Evolutionary conservation across 768 basidiomycete genomes (phyloP).

Genomic region (Boletellus sp.): DNA sequence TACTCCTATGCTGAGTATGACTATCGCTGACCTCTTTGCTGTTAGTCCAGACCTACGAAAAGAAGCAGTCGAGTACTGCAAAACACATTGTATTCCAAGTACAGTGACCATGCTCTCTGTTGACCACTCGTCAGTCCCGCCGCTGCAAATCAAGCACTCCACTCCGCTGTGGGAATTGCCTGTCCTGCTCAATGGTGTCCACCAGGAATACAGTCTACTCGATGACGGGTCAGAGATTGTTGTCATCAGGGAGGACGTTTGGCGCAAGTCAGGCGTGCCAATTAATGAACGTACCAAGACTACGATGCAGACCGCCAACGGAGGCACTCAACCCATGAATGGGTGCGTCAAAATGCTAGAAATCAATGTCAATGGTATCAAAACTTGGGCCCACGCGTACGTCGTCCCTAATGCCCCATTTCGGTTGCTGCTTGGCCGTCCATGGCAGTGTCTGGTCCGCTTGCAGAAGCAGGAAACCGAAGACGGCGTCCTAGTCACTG

Average conservation of each 20-base stretch:
- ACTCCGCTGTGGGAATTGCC: neutral
- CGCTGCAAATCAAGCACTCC: slow-evolving; percentile 6
- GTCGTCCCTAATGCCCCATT: slow-evolving; percentile 19
- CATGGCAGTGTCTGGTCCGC: slow-evolving; percentile 19
- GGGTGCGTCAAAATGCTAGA: slow-evolving; percentile 7
- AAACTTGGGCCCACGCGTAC: slow-evolving; percentile 23
- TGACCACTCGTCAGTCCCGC: neutral
- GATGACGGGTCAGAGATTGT: slow-evolving; percentile 25
- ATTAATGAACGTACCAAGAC: slow-evolving; percentile 17
- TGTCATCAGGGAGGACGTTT: slow-evolving; percentile 18
- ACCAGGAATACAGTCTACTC: neutral
- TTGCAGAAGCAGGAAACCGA: slow-evolving; percentile 9
- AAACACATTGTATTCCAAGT: too few relatives aligned
- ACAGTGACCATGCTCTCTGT: too few relatives aligned
- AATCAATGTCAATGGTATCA: slow-evolving; percentile 15
- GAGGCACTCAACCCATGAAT: slow-evolving; percentile 1
- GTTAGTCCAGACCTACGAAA: too few relatives aligned
- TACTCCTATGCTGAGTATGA: too few relatives aligned
- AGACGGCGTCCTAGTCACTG: neutral
- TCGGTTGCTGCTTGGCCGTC: slow-evolving; percentile 13
- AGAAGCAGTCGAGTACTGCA: too few relatives aligned
- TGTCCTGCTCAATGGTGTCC: neutral
- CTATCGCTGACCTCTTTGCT: too few relatives aligned
- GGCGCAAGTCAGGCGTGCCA: slow-evolving; percentile 5
- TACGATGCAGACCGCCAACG: slow-evolving; percentile 24